A percentile compares a stretch with the other conserved stretches of the same genome.
These are phyloP conservation scores for Paecilomyces formosus DNA, from an alignment of 2,329 filamentous ascomycete species.

Conservation along the genomic window DNA sequence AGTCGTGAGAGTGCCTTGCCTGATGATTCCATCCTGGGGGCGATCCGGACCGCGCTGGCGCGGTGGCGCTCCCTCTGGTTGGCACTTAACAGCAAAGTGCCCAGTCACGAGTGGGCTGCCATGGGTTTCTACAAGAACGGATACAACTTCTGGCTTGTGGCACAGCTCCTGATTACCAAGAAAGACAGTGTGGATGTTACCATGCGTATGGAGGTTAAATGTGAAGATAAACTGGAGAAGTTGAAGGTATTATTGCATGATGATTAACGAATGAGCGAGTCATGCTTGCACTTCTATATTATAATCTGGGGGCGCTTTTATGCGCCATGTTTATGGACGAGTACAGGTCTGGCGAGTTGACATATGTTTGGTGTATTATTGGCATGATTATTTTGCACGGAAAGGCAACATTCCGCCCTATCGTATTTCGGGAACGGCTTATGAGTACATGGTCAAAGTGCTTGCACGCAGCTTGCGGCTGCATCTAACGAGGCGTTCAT, in stretches of 20 bases:
- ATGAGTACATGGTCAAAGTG: not conserved
- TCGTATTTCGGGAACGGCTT: not conserved
- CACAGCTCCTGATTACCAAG: conserved; percentile 33
- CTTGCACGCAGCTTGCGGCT: not conserved
- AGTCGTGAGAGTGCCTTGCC: conserved; percentile 11
- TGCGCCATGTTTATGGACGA: not conserved
- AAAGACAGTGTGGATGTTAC: conserved; percentile 37
- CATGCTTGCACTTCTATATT: not conserved
- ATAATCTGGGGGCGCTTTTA: not conserved
- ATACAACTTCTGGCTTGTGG: conserved; percentile 37
- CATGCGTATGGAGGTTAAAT: conserved; percentile 38
- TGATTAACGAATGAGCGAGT: conserved; percentile 11
- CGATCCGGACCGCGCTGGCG: conserved; percentile 26
- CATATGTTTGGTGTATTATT: not conserved
- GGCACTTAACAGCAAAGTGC: conserved; percentile 20
- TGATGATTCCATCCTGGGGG: conserved; percentile 21
- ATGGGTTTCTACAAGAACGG: conserved; percentile 37
- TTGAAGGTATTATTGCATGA: conserved; percentile 32
- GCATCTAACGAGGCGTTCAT: not conserved
- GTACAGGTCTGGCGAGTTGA: not conserved
- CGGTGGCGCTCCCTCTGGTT: conserved; percentile 34
- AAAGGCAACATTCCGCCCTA: not conserved
- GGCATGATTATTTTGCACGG: not conserved
- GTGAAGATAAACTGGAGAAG: conserved; percentile 36
- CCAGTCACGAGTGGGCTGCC: conserved; percentile 28